Base-by-base conservation (phyloP, 495 filamentous ascomycete genomes). In the Thozetella sp. region DNA sequence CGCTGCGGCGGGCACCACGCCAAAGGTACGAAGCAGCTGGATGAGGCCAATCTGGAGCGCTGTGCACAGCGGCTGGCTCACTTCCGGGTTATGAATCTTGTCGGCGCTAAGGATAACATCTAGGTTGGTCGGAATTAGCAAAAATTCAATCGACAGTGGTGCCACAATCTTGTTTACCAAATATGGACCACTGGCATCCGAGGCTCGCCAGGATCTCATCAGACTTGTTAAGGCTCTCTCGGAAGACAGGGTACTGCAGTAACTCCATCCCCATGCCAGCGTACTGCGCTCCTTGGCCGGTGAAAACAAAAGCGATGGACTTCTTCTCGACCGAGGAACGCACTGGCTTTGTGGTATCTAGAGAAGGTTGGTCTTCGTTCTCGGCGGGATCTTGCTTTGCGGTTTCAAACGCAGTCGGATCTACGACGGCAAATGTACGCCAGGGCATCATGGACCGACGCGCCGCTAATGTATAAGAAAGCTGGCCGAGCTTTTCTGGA, bases 21-120 rank as follows among this genome's bases (percentile, higher is more conserved):
- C 75, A 69, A 79, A 82, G 19, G 64, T 68, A 9, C 55, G 53
- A 1, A 88, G 65, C 2, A 87, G 62, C 3, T 82, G 75, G 0
- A 85, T 77, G 13, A 89, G 58, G 1, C 74, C 76, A 15, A 84
- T 63, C 56, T 84, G 81, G 0, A 84, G 25, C 24, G 72, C 74
- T 9, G 78, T 80, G 56, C 72, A 84, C 25, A 79, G 25, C 9
- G 79, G 68, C 57, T 83, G 80, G 11, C 74, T 72, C 23, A 72
- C 56, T 57, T 65, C 48, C 0, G 76, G 70, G 17, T 62, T 51
- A 52, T 79, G 71, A 22, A 83, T 76, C 13, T 68, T 65, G 27
- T 65, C 46, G 22, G 56, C 54, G 26, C 62, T 63, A 6, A 59
- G 60, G 17, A 67, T 54, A 46, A 63, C 55, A 10, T 66, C 59